Percentiles rank a stretch among this genome's conserved stretches.
Conservation (phyloP, 2,329 filamentous ascomycete genomes). For the Alternaria alternata region DNA sequence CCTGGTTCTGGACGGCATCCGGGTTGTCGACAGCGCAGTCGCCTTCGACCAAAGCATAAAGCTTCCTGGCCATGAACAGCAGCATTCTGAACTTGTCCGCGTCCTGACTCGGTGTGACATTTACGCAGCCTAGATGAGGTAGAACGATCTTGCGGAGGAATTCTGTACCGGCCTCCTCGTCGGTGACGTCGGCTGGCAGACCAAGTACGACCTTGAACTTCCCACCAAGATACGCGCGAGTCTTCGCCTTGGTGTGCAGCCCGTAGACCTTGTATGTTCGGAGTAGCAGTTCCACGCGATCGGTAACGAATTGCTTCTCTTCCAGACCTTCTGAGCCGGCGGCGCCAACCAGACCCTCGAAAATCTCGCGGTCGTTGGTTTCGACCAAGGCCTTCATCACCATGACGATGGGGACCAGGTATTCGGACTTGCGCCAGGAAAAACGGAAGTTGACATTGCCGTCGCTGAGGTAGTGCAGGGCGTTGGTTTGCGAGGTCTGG, state of each 20-base stretch:
- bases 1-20: constrained; percentile 95
- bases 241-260: constrained; percentile 81
- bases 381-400: constrained; percentile 93
- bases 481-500: constrained; percentile 97
- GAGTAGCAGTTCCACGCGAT: constrained; percentile 89
- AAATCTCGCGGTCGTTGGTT: constrained; percentile 96
- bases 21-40: constrained; percentile 95
- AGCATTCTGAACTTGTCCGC: constrained; percentile 93
- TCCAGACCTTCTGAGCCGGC: constrained; percentile 77
- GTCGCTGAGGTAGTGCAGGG: constrained; percentile 93
- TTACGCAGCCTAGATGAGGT: constrained; percentile 85
- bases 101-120: constrained; percentile 85
- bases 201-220: constrained; percentile 91
- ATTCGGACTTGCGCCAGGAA: constrained; percentile 97
- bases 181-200: constrained; percentile 81
- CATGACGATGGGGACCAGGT: constrained; percentile 96
- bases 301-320: constrained; percentile 88
- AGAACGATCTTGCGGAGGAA: constrained; percentile 90
- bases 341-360: constrained; percentile 86
- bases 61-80: constrained; percentile 94
- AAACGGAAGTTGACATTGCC: constrained; percentile 97
- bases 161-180: constrained; percentile 89
- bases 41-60: constrained; percentile 90
- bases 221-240: constrained; percentile 83
- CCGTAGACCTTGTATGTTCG: constrained; percentile 93